Base-by-base conservation (phyloP, 2,329 filamentous ascomycete species). In the Colletotrichum eleusines region DNA sequence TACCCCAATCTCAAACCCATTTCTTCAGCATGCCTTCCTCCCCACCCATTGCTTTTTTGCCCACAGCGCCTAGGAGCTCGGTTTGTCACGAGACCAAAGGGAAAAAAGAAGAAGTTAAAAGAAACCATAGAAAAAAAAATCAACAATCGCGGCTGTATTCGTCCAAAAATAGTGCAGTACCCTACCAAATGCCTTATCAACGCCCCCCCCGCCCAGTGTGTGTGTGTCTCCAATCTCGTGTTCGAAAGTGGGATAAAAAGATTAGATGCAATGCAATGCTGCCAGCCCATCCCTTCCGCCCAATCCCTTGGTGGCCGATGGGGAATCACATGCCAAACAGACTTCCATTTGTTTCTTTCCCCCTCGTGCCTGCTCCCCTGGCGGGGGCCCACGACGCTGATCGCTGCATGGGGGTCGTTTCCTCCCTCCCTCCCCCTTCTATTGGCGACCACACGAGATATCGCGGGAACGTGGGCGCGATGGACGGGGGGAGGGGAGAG, bases 271-370 rank as follows among this genome's bases (percentile, higher is more conserved):
- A 28, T 54, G 60, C 44, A 46, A 44, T 50, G 31, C 23, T 44
- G 16, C 31, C 50, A 57, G 35, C 35, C 35, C 5, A 48, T 55
- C 63, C 26, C 28, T 35, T 20, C 31, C 31, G 51, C 31, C 51
- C 42, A 48, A 48, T 48, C 63, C 63, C 64, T 51, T 67, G 64
- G 16, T 44, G 9, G 12, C 31, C 20, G 50, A 67, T 59, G 57
- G 64, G 35, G 58, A 68, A 63, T 71, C 68, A 71, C 68, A 71
- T 71, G 68, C 51, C 35, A 71, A 44, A 67, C 9, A 20, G 33
- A 11, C 51, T 58, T 62, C 63, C 51, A 58, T 68, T 23, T 20
- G 63, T 46, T 71, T 63, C 66, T 44, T 42, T 48, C 20, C 26
- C 31, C 18, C 26, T 46, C 58, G 28, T 14, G 26, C 55, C 57